phyloP scores from a whole-genome alignment of 169 alveolate species.

The Cryptosporidium meleagridis region DNA sequence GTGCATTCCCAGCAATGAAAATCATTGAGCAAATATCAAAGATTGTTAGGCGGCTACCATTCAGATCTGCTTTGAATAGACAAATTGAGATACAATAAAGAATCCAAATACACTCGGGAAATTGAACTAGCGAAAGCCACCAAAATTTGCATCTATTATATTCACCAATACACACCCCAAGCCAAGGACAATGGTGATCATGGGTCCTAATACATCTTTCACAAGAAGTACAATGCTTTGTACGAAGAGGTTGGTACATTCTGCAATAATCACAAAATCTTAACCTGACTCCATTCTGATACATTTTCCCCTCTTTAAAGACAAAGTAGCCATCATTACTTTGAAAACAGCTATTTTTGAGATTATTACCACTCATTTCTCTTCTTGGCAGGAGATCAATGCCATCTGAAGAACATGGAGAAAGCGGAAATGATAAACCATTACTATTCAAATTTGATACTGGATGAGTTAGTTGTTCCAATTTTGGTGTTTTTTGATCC shows the following conservation, averaged over 20 bases:
- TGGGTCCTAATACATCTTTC: slow-evolving; percentile 87
- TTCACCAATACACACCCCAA: slow-evolving; percentile 88
- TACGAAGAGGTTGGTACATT: slow-evolving; percentile 84
- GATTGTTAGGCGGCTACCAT: slow-evolving; percentile 21
- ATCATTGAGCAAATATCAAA: slow-evolving; percentile 8
- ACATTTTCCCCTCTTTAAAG: slow-evolving; percentile 69
- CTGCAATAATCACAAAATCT: slow-evolving; percentile 85
- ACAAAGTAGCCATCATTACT: slow-evolving; percentile 52
- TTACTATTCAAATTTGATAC: not conserved
- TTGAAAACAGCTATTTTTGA: slow-evolving; percentile 36
- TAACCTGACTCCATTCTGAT: slow-evolving; percentile 69
- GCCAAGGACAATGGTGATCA: slow-evolving; percentile 94
- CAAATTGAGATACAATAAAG: slow-evolving; percentile 30
- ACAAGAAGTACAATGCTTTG: slow-evolving; percentile 89
- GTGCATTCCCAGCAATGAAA: slow-evolving; percentile 24
- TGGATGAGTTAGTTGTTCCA: not conserved
- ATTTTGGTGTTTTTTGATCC: slow-evolving; percentile 14
- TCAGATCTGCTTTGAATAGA: slow-evolving; percentile 26
- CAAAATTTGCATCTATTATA: slow-evolving; percentile 78
- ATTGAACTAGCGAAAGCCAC: slow-evolving; percentile 76
- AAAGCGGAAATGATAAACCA: slow-evolving; percentile 32
- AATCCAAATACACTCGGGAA: slow-evolving; percentile 72
- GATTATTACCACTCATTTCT: not conserved
- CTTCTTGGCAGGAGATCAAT: slow-evolving; percentile 46
- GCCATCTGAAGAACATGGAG: slow-evolving; percentile 73